phyloP scores from a whole-genome alignment of 2,329 filamentous ascomycete species.

The Juglanconis juglandina region DNA sequence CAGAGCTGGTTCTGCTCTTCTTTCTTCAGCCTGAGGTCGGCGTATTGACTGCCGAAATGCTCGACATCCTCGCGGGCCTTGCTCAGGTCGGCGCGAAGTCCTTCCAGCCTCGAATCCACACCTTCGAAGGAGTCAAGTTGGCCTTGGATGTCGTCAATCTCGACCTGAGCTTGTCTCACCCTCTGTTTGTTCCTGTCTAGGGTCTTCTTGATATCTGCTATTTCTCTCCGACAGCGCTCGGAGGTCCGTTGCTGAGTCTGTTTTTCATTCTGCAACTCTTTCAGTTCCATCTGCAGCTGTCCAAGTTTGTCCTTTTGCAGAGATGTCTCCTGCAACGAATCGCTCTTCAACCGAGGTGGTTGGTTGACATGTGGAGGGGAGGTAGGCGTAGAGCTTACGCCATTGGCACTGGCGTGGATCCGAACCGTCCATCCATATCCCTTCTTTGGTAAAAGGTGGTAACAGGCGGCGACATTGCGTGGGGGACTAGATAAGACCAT shows the following conservation, averaged over 20 bases:
- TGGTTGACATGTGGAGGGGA: slow-evolving; percentile 43
- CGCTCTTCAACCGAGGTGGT: slow-evolving; percentile 73
- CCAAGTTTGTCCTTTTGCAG: slow-evolving; percentile 47
- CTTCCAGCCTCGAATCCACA: slow-evolving; percentile 63
- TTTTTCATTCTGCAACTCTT: slow-evolving; percentile 47
- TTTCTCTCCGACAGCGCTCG: slow-evolving; percentile 45
- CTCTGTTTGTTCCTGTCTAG: slow-evolving; percentile 44
- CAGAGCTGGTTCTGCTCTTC: slow-evolving; percentile 42
- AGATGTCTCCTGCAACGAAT: slow-evolving; percentile 35
- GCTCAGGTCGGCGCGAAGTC: slow-evolving; percentile 54
- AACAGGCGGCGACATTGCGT: slow-evolving; percentile 69
- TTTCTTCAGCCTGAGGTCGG: slow-evolving; percentile 47
- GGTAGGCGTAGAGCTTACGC: slow-evolving; percentile 37
- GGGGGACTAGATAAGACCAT: slow-evolving; percentile 62
- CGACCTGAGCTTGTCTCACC: slow-evolving; percentile 58
- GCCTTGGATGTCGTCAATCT: slow-evolving; percentile 49
- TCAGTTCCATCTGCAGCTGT: slow-evolving; percentile 54
- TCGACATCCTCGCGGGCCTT: slow-evolving; percentile 44
- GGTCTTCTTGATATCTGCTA: slow-evolving; percentile 47
- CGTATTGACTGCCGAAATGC: slow-evolving; percentile 54
- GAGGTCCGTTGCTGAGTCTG: slow-evolving; percentile 45
- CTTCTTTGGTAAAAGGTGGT: slow-evolving; percentile 60
- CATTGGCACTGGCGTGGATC: slow-evolving; percentile 38
- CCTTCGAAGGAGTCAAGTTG: slow-evolving; percentile 66
- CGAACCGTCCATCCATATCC: slow-evolving; percentile 58